Percentiles rank a stretch among this genome's conserved stretches.
These are phyloP conservation scores for Crotalaria pallida DNA, from an alignment of 306 rosid species.

Conservation along the genomic window DNA sequence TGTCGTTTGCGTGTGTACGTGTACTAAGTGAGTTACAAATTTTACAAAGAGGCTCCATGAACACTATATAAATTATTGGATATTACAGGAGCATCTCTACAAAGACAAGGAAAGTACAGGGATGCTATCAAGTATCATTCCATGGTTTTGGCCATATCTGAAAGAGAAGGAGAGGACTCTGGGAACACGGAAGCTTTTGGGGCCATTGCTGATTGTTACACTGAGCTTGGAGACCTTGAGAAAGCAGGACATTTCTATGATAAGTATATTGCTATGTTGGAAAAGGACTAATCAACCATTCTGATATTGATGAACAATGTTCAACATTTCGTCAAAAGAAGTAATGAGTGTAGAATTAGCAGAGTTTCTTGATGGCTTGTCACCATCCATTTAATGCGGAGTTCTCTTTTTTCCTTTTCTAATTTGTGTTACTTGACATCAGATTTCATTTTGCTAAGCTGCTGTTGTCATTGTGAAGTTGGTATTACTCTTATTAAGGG, in stretches of 20 bases:
- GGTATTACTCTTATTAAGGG: background rate
- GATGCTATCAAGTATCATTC: conserved; percentile 89
- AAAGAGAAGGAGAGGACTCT: conserved; percentile 80
- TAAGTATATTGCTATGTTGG: conserved; percentile 70
- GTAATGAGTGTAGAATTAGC: background rate
- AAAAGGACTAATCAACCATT: conserved; percentile 46
- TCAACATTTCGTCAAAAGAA: background rate
- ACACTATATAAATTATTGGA: conserved; percentile 2
- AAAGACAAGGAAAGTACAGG: conserved; percentile 78
- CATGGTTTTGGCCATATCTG: conserved; percentile 72
- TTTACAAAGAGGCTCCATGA: background rate
- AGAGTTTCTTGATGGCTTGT: background rate
- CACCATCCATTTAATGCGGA: conserved; percentile 21
- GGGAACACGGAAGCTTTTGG: conserved; percentile 94
- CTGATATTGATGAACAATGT: background rate
- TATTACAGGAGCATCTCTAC: conserved; percentile 80
- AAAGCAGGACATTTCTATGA: conserved; percentile 77
- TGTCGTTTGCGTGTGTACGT: background rate
- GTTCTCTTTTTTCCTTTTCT: background rate
- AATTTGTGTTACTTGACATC: background rate
- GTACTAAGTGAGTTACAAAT: background rate
- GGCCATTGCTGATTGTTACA: conserved; percentile 95
- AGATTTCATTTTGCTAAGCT: background rate
- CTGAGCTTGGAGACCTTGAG: conserved; percentile 97
- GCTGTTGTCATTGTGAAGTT: conserved; percentile 1